Base-by-base conservation (phyloP, 225 moss, liverwort and hornwort species). In the Polytrichum formosum region DNA sequence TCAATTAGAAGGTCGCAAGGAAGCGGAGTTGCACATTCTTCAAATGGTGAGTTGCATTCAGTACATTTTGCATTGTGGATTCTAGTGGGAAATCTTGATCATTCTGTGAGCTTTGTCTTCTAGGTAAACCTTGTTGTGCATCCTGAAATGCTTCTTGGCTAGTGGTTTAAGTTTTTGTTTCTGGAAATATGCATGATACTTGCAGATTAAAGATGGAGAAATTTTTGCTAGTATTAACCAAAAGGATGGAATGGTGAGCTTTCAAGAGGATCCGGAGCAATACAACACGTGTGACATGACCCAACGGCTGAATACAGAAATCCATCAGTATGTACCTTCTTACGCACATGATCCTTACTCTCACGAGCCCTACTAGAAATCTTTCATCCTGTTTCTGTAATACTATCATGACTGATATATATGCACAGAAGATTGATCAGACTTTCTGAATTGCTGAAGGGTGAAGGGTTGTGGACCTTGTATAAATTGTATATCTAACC, bases 211-310 rank as follows among this genome's bases (percentile, higher is more conserved):
- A 81, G 94, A 98, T 66, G 94, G 94, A 61, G 94, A 98, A 53
- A 98, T 98, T 31, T 93, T 94, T 83, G 98, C 98, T 81, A 88
- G 86, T 29, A 98, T 98, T 78, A 98, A 98, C 70, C 98, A 98
- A 77, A 98, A 92, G 70, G 98, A 98, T 73, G 92, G 94, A 69
- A 98, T 98, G 98, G 98, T 94, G 67, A 98, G 98, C 91, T 98
- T 98, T 55, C 90, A 91, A 78, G 98, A 98, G 75, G 94, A 98
- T 82, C 98, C 98, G 13, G 98, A 98, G 79, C 94, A 98, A 78
- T 98, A 98, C 80, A 98, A 98, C 69, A 92, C 98, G 61, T 80
- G 94, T 74, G 89, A 79, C 67, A 98, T 98, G 98, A 94, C 98
- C 13, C 84, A 92, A 66, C 85, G 77, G 59, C 91, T 98, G 29